Evolutionary conservation across 2,329 filamentous ascomycete genomes (phyloP), one percentile per base, ranked within the genome.

Genomic region (Sclerotinia borealis): DNA sequence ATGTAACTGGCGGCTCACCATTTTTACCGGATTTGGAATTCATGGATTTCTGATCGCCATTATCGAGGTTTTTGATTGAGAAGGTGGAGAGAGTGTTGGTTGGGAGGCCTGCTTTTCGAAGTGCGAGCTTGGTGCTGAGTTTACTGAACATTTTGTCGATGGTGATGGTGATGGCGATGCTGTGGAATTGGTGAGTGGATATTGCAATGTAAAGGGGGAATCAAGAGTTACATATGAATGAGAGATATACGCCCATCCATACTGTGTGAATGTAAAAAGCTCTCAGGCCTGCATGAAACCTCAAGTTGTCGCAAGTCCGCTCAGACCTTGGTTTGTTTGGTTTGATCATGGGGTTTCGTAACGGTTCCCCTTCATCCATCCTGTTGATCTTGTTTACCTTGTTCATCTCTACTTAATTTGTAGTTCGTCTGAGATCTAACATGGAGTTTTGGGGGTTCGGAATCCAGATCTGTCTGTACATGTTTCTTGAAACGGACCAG

Each of bases 101-200:
- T 22, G 70, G 69, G 5, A 74, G 67, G 6, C 72, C 72, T 15
- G 69, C 71, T 64, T 72, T 73, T n/a, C 68, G 68, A 31, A 74
- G 68, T 3, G 72, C 72, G 54, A 74, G 68, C 52, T 71, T 73
- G 31, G 72, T 72, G 19, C 69, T 71, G 39, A 74, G 64, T 68
- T 72, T 72, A 29, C 68, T 61, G 61, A 74, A 71, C 72, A 73
- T 74, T 7, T 62, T 59, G 27, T 48, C 31, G 51, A 27, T 56
- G n/a, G 34, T 47, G 54, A 27, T 47, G 55, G 31, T 25, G n/a
- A 25, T 34, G 29, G 22, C 10, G 37, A 9, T 29, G 27, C 11
- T 43, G 19, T 9, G 37, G 11, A n/a, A 17, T 51, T 13, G 36
- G 19, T 31, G 17, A 7, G 49, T 37, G 11, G 29, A 31, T 37